phyloP scores from a whole-genome alignment of 768 basidiomycete genomes.

The Suillus occidentalis region DNA sequence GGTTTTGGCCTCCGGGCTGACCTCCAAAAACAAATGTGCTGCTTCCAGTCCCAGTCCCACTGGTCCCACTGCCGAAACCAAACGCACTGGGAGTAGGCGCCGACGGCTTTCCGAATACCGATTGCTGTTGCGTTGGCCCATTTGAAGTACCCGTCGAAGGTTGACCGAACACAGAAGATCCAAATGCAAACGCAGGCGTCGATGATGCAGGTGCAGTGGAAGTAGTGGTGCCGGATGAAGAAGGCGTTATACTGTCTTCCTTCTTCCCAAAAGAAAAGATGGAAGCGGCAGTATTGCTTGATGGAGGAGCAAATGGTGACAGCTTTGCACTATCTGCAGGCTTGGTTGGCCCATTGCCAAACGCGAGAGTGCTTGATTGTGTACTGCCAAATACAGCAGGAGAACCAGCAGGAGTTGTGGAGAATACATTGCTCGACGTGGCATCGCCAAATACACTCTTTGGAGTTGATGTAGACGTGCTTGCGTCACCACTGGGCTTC shows the following conservation, averaged over 20 bases:
- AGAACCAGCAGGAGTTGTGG: conserved; percentile 18
- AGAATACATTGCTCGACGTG: conserved; percentile 16
- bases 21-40: conserved; percentile 13
- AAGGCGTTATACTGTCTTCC: not conserved
- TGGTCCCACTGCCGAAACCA: conserved; percentile 31
- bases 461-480: conserved; percentile 22
- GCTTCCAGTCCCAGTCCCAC: conserved; percentile 19
- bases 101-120: conserved; percentile 28
- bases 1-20: conserved; percentile 25
- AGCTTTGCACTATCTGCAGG: conserved; percentile 17
- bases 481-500: conserved; percentile 19
- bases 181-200: conserved; percentile 11
- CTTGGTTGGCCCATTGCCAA: conserved; percentile 19
- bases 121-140: conserved; percentile 13
- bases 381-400: conserved; percentile 13
- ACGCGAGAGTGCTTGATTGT: conserved; percentile 19
- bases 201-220: conserved; percentile 1
- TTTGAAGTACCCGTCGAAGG: conserved; percentile 5
- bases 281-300: conserved; percentile 10
- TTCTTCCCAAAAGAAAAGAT: conserved; percentile 8
- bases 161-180: not conserved
- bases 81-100: conserved; percentile 29
- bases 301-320: conserved; percentile 15
- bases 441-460: conserved; percentile 17
- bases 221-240: conserved; percentile 5